Evolutionary conservation across 345 rosid species (phyloP), one percentile per base, ranked within the genome.

Genomic region (Leavenworthia alabamica): DNA sequence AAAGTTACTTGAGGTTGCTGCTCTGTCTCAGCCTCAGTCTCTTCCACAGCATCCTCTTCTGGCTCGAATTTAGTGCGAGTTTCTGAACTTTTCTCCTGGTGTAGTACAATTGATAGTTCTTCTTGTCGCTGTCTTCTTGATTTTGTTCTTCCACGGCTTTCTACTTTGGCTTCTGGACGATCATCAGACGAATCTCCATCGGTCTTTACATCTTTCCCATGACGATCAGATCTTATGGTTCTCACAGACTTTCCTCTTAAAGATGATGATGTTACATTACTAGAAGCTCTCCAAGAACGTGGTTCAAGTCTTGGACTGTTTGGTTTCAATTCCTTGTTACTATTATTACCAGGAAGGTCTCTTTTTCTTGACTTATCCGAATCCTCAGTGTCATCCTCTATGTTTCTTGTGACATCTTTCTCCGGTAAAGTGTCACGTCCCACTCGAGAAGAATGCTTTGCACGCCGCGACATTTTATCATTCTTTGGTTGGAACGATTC

Each of bases 171-270:
- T 68, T 45, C 54, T 57, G 62, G 33, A 37, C 75, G 36, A 22
- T 62, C 76, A 64, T 52, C 73, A 24, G 47, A 40, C 44, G 39
- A 62, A 39, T 75, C 81, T 42, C 73, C 80, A 6, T 24, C 56
- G 47, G 53, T 60, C 29, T 44, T 64, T 31, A 65, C 44, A 62
- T 72, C 74, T 20, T 40, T 60, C 9, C 62, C 56, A 32, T 12
- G 58, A 14, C 65, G 69, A 60, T 75, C 42, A 16, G 77, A 47
- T 73, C 85, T 79, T 60, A 79, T 53, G 41, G 87, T 86, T 72
- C 96, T 76, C 14, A 88, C 96, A 0, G 92, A 88, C 60, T 78
- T 88, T 46, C 86, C 98, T 66, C 82, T 77, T 20, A 20, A n/a
- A 2, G 56, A 3, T 43, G 47, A 17, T 15, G 11, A 40, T 40